Evolutionary conservation across 768 basidiomycete species (phyloP).

Genomic region (Cystobasidiopsis lactophilus): DNA sequence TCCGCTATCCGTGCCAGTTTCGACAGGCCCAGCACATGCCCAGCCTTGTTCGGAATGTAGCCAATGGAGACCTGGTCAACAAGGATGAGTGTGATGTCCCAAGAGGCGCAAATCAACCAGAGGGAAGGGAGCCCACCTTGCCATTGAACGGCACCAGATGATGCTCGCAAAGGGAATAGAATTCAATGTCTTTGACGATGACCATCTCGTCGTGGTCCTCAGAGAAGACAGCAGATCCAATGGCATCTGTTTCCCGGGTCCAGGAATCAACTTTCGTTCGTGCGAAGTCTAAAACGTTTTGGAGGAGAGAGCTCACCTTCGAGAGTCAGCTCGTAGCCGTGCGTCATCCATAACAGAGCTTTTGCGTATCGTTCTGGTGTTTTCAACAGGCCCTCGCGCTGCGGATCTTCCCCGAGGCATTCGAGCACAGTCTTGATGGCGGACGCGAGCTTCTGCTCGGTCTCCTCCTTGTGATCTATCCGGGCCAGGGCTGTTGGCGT

Average conservation of each 20-base stretch:
- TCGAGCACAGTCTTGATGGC: conserved; percentile 85
- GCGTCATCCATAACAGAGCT: conserved; percentile 96
- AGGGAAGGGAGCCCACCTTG: conserved; percentile 39
- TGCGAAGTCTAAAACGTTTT: background rate
- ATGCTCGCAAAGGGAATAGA: conserved; percentile 93
- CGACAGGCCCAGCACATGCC: conserved; percentile 61
- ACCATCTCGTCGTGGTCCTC: conserved; percentile 99
- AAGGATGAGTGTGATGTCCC: conserved; percentile 6
- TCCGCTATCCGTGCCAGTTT: conserved; percentile 94
- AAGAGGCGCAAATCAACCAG: conserved; percentile 16
- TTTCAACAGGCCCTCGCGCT: conserved; percentile 69
- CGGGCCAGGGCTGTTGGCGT: background rate
- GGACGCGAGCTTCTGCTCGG: conserved; percentile 52
- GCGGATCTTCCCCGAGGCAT: conserved; percentile 94
- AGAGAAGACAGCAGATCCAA: conserved; percentile 92
- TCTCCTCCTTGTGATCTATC: conserved; percentile 37
- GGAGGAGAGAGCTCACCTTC: conserved; percentile 37
- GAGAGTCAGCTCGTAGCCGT: conserved; percentile 88
- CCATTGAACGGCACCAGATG: conserved; percentile 96
- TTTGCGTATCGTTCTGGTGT: conserved; percentile 94
- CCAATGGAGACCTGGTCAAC: conserved; percentile 66
- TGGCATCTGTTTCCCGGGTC: conserved; percentile 44
- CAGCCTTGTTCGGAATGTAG: conserved; percentile 79
- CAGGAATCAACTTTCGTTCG: background rate
- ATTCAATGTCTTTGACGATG: conserved; percentile 86